A percentile compares a stretch with the other conserved stretches of the same genome.
These are phyloP conservation scores for Bruguiera hainesii DNA, from an alignment of 441 rosid genomes.

Conservation along the genomic window DNA sequence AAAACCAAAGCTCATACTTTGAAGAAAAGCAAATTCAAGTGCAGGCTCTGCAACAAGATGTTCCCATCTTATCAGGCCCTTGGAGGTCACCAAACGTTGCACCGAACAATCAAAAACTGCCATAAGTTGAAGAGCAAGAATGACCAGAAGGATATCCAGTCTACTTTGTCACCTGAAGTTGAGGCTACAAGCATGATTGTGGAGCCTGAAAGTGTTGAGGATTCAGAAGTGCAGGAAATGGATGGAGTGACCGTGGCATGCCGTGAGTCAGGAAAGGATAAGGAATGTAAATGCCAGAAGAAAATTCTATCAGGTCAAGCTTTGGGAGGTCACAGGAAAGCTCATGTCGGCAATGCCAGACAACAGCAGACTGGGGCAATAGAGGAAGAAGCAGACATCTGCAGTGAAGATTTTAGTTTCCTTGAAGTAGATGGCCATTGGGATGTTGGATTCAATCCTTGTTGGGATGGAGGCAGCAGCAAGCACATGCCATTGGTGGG, in stretches of 20 bases:
- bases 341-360: conserved; percentile 32
- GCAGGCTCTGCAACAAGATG: conserved; percentile 48
- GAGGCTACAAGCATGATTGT: conserved; percentile 21
- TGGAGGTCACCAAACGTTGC: conserved; percentile 66
- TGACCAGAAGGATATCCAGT: conserved; percentile 10
- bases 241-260: conserved; percentile 7
- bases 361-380: conserved; percentile 13
- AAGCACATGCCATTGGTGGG: conserved; percentile 27
- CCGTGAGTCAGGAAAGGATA: conserved; percentile 21
- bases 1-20: conserved; percentile 16
- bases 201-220: conserved; percentile 18
- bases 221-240: conserved; percentile 22
- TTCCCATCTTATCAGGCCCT: conserved; percentile 53
- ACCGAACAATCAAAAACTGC: conserved; percentile 29
- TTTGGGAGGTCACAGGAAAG: conserved; percentile 65
- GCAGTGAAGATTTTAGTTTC: conserved; percentile 10
- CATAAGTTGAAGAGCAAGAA: conserved; percentile 21
- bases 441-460: conserved; percentile 24
- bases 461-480: conserved; percentile 25
- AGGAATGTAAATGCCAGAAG: conserved; percentile 40
- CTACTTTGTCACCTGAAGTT: conserved; percentile 21
- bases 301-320: conserved; percentile 49
- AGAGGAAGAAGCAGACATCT: conserved; percentile 21
- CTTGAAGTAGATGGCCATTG: conserved; percentile 13
- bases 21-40: conserved; percentile 31